These are phyloP conservation scores for Davidsoniella virescens DNA, from an alignment of 2,329 filamentous ascomycete genomes.

Conservation along the genomic window DNA sequence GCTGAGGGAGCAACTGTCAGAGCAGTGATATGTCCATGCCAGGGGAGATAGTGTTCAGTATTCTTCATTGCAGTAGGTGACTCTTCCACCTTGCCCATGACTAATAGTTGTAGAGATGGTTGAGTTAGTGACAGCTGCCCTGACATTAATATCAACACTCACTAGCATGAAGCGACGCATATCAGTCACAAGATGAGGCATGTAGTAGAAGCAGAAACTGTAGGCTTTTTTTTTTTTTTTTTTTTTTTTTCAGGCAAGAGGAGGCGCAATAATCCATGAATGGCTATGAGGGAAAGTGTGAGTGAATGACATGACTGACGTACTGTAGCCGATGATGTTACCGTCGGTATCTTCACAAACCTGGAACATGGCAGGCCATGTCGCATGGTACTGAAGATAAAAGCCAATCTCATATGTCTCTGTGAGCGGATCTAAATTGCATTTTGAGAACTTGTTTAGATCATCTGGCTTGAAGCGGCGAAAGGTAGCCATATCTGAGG, in stretches of 20 bases:
- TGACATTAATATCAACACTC: background rate
- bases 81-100: constrained; percentile 93
- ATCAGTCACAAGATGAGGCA: no score
- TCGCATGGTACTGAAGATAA: constrained; percentile 89
- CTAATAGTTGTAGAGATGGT: constrained; percentile 27
- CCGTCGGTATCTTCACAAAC: constrained; percentile 74
- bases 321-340: constrained; percentile 92
- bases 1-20: constrained; percentile 80
- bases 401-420: constrained; percentile 94
- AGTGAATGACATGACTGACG: constrained; percentile 18
- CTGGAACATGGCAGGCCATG: constrained; percentile 90
- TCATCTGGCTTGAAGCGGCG: constrained; percentile 73
- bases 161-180: no score
- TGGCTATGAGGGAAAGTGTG: no score
- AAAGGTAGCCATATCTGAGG: constrained; percentile 57
- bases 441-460: constrained; percentile 77
- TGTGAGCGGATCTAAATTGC: constrained; percentile 91
- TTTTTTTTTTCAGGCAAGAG: constrained; percentile 3
- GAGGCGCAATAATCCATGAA: background rate
- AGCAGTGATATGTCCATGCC: constrained; percentile 95
- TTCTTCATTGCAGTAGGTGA: constrained; percentile 58
- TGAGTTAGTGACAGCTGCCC: background rate
- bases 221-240: constrained; percentile 5
- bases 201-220: no score
- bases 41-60: constrained; percentile 89